A percentile compares a stretch with the other conserved stretches of the same genome.
Evolutionary conservation across 1,139 yeast genomes (phyloP).

Genomic region (Geotrichum siamense): DNA sequence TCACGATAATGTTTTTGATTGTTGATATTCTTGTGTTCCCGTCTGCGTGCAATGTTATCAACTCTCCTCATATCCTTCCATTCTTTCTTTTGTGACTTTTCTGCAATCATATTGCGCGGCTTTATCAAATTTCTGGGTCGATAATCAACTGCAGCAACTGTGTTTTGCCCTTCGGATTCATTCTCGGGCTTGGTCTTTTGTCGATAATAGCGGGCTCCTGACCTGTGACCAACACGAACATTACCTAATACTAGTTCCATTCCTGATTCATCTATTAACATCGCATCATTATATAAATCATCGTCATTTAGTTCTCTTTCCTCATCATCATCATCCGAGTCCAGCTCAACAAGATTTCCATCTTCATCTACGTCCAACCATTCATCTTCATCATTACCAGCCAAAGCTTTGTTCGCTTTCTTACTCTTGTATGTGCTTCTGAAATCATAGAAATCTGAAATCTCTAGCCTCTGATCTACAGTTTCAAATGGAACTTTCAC

Average conservation of each 20-base stretch:
- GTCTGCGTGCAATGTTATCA: conserved; percentile 65
- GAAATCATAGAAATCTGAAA: conserved; percentile 84
- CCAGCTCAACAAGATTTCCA: conserved; percentile 42
- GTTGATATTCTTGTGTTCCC: conserved; percentile 74
- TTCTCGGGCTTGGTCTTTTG: conserved; percentile 76
- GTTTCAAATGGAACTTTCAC: conserved; percentile 83
- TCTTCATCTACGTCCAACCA: conserved; percentile 44
- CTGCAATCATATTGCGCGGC: conserved; percentile 38
- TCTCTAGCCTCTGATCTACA: conserved; percentile 69
- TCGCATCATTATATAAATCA: conserved; percentile 36
- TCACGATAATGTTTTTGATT: conserved; percentile 90
- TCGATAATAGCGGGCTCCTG: conserved; percentile 76
- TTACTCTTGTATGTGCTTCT: conserved; percentile 48
- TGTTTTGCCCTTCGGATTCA: conserved; percentile 84
- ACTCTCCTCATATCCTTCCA: conserved; percentile 69
- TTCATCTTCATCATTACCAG: conserved; percentile 38
- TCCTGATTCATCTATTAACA: conserved; percentile 53
- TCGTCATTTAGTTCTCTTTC: conserved; percentile 48
- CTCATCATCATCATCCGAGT: conserved; percentile 39
- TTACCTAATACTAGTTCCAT: conserved; percentile 84
- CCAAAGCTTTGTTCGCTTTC: conserved; percentile 24
- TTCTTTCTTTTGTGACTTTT: conserved; percentile 59
- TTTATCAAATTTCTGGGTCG: conserved; percentile 51
- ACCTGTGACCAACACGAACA: conserved; percentile 80
- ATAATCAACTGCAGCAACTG: conserved; percentile 87